phyloP scores from a whole-genome alignment of 768 basidiomycete genomes.

The Lactarius sanguifluus region DNA sequence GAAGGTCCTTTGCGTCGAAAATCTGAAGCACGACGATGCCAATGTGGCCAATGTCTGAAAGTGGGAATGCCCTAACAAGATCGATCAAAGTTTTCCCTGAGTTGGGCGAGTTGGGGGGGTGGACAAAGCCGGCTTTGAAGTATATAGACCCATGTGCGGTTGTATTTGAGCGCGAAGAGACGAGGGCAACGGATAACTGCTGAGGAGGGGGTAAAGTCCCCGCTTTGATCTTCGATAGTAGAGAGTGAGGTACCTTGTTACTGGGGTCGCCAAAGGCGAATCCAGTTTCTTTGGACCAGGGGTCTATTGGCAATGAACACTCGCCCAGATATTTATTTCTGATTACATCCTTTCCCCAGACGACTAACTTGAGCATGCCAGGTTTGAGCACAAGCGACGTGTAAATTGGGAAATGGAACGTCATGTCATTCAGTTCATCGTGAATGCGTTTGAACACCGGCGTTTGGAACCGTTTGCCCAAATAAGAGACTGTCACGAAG shows the following conservation, averaged over 20 bases:
- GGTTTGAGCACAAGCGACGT: neutral
- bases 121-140: neutral
- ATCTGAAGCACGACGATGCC: slow-evolving; percentile 97
- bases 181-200: neutral
- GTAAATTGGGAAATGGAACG: neutral
- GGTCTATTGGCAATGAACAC: neutral
- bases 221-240: neutral
- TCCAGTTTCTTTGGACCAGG: neutral
- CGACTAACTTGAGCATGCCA: neutral
- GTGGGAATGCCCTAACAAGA: no score
- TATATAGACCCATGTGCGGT: neutral
- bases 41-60: slow-evolving; percentile 56
- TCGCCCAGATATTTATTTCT: neutral
- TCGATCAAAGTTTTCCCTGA: neutral
- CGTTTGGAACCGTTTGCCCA: slow-evolving; percentile 28
- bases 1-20: slow-evolving; percentile 76
- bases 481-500: neutral
- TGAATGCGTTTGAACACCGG: slow-evolving; percentile 47
- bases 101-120: neutral
- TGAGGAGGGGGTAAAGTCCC: neutral
- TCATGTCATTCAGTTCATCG: neutral
- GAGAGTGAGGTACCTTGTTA: neutral
- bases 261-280: neutral
- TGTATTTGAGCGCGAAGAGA: neutral
- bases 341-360: neutral